These are phyloP conservation scores for Alternaria angustiovoidea DNA, from an alignment of 2,329 filamentous ascomycete species.

Conservation along the genomic window DNA sequence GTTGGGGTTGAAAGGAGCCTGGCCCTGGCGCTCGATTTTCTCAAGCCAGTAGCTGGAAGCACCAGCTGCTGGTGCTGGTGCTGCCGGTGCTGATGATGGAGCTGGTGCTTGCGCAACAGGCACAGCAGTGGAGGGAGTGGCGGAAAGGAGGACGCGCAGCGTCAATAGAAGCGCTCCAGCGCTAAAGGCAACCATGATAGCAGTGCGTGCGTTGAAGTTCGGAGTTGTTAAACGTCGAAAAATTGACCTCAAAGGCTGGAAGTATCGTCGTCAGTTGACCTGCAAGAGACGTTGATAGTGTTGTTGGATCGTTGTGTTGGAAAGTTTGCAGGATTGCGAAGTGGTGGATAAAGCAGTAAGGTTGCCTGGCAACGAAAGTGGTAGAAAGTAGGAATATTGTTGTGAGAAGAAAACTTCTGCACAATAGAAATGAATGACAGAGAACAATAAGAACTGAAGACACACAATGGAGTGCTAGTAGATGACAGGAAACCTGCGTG, in stretches of 20 bases:
- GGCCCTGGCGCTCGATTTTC: constrained; percentile 73
- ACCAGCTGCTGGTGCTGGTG: constrained; percentile 28
- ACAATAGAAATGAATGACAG: constrained; percentile 44
- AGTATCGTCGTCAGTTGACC: constrained; percentile 38
- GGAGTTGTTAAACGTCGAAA: constrained; percentile 21
- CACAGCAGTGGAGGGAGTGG: constrained; percentile 37
- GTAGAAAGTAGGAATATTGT: constrained; percentile 23
- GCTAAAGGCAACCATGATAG: constrained; percentile 51
- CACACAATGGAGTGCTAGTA: constrained; percentile 38
- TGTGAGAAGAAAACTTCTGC: constrained; percentile 19
- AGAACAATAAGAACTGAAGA: constrained; percentile 40
- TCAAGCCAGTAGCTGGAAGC: constrained; percentile 72
- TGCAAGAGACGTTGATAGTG: constrained; percentile 33
- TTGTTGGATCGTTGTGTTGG: constrained; percentile 17
- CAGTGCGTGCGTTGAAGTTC: constrained; percentile 29
- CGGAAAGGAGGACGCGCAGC: constrained; percentile 48
- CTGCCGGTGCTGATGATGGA: constrained; percentile 16
- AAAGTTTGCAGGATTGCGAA: constrained; percentile 17
- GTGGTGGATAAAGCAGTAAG: constrained; percentile 16
- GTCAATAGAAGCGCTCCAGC: constrained; percentile 48
- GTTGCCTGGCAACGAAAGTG: constrained; percentile 34
- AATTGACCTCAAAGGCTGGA: constrained; percentile 32
- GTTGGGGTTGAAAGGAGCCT: constrained; percentile 67
- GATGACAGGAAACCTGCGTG: constrained; percentile 45
- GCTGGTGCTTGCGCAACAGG: constrained; percentile 38